Base-by-base conservation (phyloP, 352 stramenopile species). In the Globisporangium cederbergense region DNA sequence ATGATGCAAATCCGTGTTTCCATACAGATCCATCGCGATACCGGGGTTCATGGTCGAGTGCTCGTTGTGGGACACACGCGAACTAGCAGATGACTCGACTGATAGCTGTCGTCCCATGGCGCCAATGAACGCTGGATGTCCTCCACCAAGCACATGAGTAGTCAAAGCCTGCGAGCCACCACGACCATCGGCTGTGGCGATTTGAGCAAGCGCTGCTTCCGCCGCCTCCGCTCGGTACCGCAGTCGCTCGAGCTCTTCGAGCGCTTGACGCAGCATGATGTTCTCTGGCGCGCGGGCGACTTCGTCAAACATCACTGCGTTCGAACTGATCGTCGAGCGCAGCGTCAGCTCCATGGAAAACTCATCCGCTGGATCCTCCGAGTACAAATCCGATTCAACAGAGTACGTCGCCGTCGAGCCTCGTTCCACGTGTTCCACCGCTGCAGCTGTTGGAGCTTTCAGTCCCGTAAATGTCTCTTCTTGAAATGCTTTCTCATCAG, bases 151-250 rank as follows among this genome's bases (percentile, higher is more conserved):
- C 32, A n/a, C n/a, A 32, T 22, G 32, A 13, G 43, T 32, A 13
- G 18, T 11, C 7, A 34, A 6, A 47, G 13, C 8, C 28, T 52
- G 52, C 10, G 30, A 11, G 13, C 9, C 18, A 25, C 14, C 11
- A 18, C 51, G 50, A 20, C 60, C 40, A 42, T 52, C 36, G 13
- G 52, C 46, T 42, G 36, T 42, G 56, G 54, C 42, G 34, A 80
- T 65, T 50, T 76, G 71, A 28, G 68, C 71, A 4, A 90, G 51
- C 6, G 81, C 81, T 22, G 81, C 79, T 70, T 90, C 81, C 38
- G 81, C 81, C 20, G 69, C 76, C 61, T 87, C 81, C 22, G 81
- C 81, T n/a, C 81, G 77, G 32, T 74, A 69, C 59, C 81, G 78
- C 47, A 90, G 75, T 14, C 75, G 65, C 40, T 90, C 79, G 20